phyloP scores from a whole-genome alignment of 2,329 filamentous ascomycete species.

The Huntiella moniliformis region DNA sequence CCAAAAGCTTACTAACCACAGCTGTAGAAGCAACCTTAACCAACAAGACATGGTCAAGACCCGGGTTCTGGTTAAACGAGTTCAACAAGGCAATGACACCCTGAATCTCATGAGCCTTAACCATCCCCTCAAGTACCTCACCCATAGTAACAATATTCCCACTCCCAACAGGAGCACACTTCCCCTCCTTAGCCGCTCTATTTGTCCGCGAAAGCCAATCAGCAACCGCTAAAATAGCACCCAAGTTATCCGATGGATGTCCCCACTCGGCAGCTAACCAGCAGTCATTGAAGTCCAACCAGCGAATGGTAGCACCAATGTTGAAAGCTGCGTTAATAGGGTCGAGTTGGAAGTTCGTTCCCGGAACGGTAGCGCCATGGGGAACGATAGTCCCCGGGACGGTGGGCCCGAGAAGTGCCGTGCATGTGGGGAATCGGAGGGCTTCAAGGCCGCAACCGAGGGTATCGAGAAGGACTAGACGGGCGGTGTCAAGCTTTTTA shows the following conservation, averaged over 20 bases:
- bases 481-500: slow-evolving; percentile 72
- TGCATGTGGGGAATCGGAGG: slow-evolving; percentile 87
- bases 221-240: slow-evolving; percentile 86
- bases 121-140: slow-evolving; percentile 91
- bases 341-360: slow-evolving; percentile 85
- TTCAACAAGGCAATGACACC: slow-evolving; percentile 92
- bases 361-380: slow-evolving; percentile 77
- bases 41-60: slow-evolving; percentile 89
- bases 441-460: slow-evolving; percentile 92
- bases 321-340: slow-evolving; percentile 95
- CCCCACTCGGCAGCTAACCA: slow-evolving; percentile 99
- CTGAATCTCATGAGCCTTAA: slow-evolving; percentile 98
- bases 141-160: slow-evolving; percentile 76
- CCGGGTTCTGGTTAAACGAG: slow-evolving; percentile 88
- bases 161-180: slow-evolving; percentile 71
- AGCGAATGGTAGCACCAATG: slow-evolving; percentile 96
- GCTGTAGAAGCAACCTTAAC: slow-evolving; percentile 95
- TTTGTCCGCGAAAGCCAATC: slow-evolving; percentile 95
- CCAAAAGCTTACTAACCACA: slow-evolving; percentile 88
- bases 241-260: slow-evolving; percentile 93
- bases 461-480: slow-evolving; percentile 92
- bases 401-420: slow-evolving; percentile 79
- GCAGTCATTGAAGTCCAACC: slow-evolving; percentile 99
- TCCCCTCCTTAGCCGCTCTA: slow-evolving; percentile 59
- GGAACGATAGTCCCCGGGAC: slow-evolving; percentile 82